phyloP scores from a whole-genome alignment of 2,329 filamentous ascomycete species.

The Ceratocystis cubensis region DNA sequence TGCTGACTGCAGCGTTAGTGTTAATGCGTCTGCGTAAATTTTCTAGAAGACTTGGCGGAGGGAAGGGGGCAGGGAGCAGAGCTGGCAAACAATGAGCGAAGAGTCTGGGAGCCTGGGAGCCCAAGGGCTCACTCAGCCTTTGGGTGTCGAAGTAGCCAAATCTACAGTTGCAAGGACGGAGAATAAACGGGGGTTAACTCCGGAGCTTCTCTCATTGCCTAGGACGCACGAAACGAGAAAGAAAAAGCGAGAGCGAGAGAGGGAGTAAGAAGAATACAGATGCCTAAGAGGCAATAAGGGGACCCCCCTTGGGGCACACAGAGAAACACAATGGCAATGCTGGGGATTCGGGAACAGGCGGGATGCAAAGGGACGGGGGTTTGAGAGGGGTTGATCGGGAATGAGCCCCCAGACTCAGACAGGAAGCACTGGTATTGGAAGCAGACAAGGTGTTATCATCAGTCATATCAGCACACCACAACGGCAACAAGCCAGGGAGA shows the following conservation, averaged over 20 bases:
- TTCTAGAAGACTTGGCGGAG: conserved; percentile 5
- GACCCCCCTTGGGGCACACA: too few species aligned
- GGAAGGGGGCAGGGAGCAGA: background rate
- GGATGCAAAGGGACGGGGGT: background rate
- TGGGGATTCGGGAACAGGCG: background rate
- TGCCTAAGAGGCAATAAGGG: background rate
- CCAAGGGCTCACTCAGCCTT: too few species aligned
- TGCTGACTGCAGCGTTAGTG: background rate
- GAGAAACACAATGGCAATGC: background rate
- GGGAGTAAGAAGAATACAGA: too few species aligned
- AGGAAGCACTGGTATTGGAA: too few species aligned
- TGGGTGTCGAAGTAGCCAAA: too few species aligned
- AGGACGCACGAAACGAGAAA: background rate
- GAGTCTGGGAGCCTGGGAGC: too few species aligned
- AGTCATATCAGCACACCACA: background rate
- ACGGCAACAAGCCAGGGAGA: background rate
- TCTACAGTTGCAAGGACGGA: too few species aligned
- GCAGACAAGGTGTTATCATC: too few species aligned
- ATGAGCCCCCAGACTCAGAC: background rate
- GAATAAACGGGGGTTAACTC: too few species aligned
- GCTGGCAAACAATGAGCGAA: background rate
- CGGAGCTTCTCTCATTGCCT: background rate
- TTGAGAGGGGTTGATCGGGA: background rate
- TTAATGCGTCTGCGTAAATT: background rate
- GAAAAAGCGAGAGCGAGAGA: background rate